Evolutionary conservation across 306 rosid species (phyloP), one percentile per base, ranked within the genome.

Genomic region (Cicer pinnatifidum): DNA sequence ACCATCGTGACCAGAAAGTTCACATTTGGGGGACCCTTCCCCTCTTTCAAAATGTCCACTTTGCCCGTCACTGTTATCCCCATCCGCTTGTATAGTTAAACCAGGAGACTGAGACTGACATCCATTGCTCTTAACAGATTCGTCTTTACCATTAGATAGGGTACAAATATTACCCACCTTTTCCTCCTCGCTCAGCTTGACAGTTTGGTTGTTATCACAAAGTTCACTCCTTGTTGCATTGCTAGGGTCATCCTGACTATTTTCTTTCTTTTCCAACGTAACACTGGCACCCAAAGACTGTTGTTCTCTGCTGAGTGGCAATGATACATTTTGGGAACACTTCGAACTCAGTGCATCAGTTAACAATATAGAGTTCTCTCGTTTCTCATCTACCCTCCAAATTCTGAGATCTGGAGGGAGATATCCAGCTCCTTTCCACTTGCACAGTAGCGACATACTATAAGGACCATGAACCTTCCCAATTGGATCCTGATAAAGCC

Each of bases 391-490:
- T 57, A 65, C 50, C 82, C 83, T 83, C 98, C 98, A 93, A 79
- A 93, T 78, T 86, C 84, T 85, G 67, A 86, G 83, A 78, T 88
- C 82, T 39, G 79, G 57, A 82, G 98, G 91, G 75, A 93, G 86
- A 71, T 48, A 78, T 60, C 89, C 87, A 71, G 63, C 67, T 39
- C 69, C 66, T 57, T 28, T 79, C 98, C 93, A 92, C 79, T 86
- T 86, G 23, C 81, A 86, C 77, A 93, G 67, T 71, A 89, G 91
- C 59, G 37, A 13, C 82, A 89, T 71, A 74, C 89, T 72, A 80
- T 87, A 89, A 67, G 96, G 98, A 47, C 98, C 98, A 63, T 86
- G 96, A 85, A 85, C 71, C 79, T 81, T 87, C 76, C 96, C 98
- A 54, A 86, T 45, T 13, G 93, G 93, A 78, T 93, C 98, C 72